These are phyloP conservation scores for Trichoderma arundinaceum DNA, from an alignment of 2,329 filamentous ascomycete genomes.

Conservation along the genomic window DNA sequence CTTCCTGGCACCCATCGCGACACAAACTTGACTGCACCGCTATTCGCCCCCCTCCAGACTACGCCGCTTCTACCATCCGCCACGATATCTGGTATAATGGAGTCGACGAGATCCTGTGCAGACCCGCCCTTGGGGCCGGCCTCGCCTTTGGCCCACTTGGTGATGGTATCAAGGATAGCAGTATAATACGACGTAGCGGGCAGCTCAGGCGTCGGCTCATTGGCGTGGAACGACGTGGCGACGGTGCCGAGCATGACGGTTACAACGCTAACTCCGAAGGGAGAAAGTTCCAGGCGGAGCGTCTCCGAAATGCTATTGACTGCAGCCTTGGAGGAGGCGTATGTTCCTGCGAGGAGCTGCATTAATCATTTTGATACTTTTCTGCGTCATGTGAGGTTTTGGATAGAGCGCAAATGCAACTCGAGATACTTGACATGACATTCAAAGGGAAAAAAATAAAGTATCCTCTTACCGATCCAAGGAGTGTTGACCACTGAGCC, in stretches of 20 bases:
- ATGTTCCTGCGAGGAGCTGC: constrained; percentile 11
- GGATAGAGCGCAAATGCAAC: background rate
- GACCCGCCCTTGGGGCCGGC: constrained; percentile 20
- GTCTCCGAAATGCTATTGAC: constrained; percentile 35
- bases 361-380: background rate
- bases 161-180: constrained; percentile 18
- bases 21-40: constrained; percentile 18
- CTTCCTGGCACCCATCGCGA: constrained; percentile 26
- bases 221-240: constrained; percentile 20
- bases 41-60: constrained; percentile 24
- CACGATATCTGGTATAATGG: constrained; percentile 21
- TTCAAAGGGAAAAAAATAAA: background rate
- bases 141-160: constrained; percentile 29
- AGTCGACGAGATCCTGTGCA: constrained; percentile 5
- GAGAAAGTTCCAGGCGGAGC: constrained; percentile 38
- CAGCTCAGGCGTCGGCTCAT: constrained; percentile 18
- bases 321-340: constrained; percentile 32
- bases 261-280: constrained; percentile 38
- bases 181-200: constrained; percentile 22
- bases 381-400: background rate
- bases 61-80: constrained; percentile 5
- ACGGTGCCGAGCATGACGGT: constrained; percentile 29
- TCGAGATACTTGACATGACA: background rate
- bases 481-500: constrained; percentile 38
- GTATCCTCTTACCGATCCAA: constrained; percentile 33